Evolutionary conservation across 164 flowering plant genomes (phyloP).

Genomic region (Sextonia rubra): DNA sequence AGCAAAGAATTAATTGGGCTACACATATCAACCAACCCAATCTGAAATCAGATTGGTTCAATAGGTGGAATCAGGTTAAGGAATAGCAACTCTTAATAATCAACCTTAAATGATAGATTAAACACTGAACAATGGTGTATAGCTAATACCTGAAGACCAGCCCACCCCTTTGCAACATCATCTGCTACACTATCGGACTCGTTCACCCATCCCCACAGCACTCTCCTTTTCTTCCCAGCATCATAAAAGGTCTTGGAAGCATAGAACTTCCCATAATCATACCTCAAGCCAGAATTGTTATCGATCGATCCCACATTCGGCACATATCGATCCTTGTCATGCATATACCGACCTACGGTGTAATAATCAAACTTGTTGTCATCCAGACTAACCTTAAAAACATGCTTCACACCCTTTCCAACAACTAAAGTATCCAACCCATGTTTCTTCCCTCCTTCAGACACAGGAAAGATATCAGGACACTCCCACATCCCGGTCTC

Average conservation of each 20-base stretch:
- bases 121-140: background rate
- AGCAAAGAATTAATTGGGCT: too few relatives aligned
- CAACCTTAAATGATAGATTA: background rate
- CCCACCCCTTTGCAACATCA: conserved; percentile 25
- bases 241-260: conserved; percentile 62
- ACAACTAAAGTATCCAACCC: conserved; percentile 46
- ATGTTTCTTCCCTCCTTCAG: background rate
- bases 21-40: too few relatives aligned
- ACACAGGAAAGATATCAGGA: conserved; percentile 68
- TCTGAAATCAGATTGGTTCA: too few relatives aligned
- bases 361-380: conserved; percentile 32
- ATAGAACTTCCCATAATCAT: conserved; percentile 63
- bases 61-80: too few relatives aligned
- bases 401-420: conserved; percentile 35
- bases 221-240: conserved; percentile 28
- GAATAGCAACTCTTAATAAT: background rate
- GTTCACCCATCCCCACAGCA: conserved; percentile 50
- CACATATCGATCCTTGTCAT: conserved; percentile 20
- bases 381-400: conserved; percentile 40
- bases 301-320: conserved; percentile 25
- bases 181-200: conserved; percentile 16
- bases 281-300: conserved; percentile 26
- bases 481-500: conserved; percentile 78
- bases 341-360: conserved; percentile 35
- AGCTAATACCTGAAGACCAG: conserved; percentile 27